Conservation (phyloP, 2,329 filamentous ascomycete genomes). For the Beauveria varroae region DNA sequence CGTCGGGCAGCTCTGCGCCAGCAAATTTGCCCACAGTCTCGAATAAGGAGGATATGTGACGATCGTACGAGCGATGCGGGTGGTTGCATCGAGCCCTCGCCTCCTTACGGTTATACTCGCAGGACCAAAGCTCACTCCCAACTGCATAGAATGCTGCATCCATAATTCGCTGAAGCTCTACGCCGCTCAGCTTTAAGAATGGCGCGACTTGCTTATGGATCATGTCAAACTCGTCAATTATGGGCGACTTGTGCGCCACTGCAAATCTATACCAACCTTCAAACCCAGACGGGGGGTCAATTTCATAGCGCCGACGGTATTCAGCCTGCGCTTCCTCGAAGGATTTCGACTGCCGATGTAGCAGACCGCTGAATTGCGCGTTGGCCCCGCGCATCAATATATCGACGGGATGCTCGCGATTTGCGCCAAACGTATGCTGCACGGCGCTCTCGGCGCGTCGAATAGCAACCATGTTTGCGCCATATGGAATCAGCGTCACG, state of each 20-base stretch:
- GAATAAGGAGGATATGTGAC: conserved; percentile 25
- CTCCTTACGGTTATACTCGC: conserved; percentile 20
- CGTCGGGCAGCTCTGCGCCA: conserved; percentile 23
- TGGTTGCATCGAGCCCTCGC: conserved; percentile 28
- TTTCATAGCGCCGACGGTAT: conserved; percentile 35
- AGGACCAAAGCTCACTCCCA: conserved; percentile 31
- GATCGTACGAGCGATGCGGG: conserved; percentile 23
- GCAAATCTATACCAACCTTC: conserved; percentile 39
- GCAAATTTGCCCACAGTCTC: conserved; percentile 22
- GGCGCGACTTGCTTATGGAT: conserved; percentile 33
- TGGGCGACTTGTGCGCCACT: conserved; percentile 27
- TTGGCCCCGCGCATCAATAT: conserved; percentile 22
- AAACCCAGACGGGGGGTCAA: conserved; percentile 39
- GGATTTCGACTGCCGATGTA: conserved; percentile 30
- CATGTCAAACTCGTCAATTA: conserved; percentile 44
- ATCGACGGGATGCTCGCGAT: conserved; percentile 28
- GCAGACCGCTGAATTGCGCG: conserved; percentile 22
- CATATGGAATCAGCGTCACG: conserved; percentile 23
- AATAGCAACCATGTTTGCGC: conserved; percentile 22
- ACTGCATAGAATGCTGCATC: conserved; percentile 16
- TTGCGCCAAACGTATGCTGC: conserved; percentile 5
- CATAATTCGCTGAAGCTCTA: conserved; percentile 24
- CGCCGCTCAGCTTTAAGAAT: conserved; percentile 31
- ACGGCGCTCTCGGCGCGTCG: conserved; percentile 10
- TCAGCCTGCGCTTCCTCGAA: conserved; percentile 29